Evolutionary conservation across 805 yeast genomes (phyloP).

Genomic region (Candida schatavii): DNA sequence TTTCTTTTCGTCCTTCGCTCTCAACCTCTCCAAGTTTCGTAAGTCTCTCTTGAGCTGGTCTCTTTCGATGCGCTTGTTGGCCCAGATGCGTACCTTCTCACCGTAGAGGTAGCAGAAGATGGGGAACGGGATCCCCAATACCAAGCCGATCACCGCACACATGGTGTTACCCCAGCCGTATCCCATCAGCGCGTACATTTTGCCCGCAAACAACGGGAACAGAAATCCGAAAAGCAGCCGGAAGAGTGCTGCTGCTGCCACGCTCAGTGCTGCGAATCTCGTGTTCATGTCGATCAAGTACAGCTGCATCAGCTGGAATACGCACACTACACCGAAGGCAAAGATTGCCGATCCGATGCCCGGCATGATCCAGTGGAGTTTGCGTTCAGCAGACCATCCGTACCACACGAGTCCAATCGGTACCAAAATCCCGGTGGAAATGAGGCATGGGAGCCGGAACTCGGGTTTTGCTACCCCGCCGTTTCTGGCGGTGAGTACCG

Average conservation of each 20-base stretch:
- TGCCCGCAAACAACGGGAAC: slow-evolving; percentile 37
- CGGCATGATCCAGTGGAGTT: slow-evolving; percentile 39
- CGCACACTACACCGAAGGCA: slow-evolving; percentile 36
- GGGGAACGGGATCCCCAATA: slow-evolving; percentile 39
- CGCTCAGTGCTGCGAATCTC: slow-evolving; percentile 35
- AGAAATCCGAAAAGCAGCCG: slow-evolving; percentile 36
- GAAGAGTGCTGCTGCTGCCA: slow-evolving; percentile 43
- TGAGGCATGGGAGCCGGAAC: slow-evolving; percentile 34
- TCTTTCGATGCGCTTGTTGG: slow-evolving; percentile 24
- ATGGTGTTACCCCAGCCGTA: slow-evolving; percentile 43
- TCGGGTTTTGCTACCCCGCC: slow-evolving; percentile 37
- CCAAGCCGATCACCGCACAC: slow-evolving; percentile 33
- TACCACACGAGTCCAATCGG: slow-evolving; percentile 39
- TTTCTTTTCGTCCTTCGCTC: background rate
- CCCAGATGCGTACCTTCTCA: slow-evolving; percentile 33
- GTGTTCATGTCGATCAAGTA: slow-evolving; percentile 40
- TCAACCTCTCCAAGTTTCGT: slow-evolving; percentile 15
- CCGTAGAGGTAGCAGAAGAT: slow-evolving; percentile 34
- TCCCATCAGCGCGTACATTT: slow-evolving; percentile 30
- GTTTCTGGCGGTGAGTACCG: slow-evolving; percentile 21
- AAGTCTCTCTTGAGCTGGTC: slow-evolving; percentile 22
- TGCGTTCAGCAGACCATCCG: slow-evolving; percentile 38
- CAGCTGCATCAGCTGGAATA: slow-evolving; percentile 35
- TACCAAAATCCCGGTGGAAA: slow-evolving; percentile 29
- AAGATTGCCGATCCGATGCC: slow-evolving; percentile 34